phyloP scores from a whole-genome alignment of 305 asterid genomes.

The Fraxinus nigra region DNA sequence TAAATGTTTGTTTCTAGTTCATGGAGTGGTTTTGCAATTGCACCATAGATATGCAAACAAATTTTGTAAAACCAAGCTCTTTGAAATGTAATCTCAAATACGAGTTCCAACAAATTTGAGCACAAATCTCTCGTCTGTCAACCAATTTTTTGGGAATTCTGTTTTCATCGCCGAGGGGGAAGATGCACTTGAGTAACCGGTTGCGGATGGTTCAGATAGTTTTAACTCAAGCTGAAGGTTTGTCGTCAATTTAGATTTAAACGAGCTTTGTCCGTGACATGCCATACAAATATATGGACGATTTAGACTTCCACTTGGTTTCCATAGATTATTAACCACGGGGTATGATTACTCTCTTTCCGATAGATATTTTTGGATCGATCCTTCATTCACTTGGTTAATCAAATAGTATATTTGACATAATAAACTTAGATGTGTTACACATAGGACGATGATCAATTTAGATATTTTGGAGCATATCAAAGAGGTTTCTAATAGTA shows the following conservation, averaged over 20 bases:
- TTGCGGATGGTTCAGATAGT: not conserved
- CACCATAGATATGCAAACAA: not conserved
- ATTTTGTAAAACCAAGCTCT: not conserved
- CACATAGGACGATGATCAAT: too few relatives aligned
- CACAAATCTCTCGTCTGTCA: not conserved
- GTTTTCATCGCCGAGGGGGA: not conserved
- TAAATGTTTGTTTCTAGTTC: not conserved
- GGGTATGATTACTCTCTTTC: too few relatives aligned
- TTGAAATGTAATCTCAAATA: not conserved
- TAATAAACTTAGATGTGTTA: too few relatives aligned
- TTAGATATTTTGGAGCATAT: too few relatives aligned
- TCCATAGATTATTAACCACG: too few relatives aligned
- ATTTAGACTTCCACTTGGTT: too few relatives aligned
- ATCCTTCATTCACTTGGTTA: not conserved
- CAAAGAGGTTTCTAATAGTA: too few relatives aligned
- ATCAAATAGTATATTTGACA: too few relatives aligned
- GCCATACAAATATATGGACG: not conserved
- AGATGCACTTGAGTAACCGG: not conserved
- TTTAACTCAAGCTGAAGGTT: not conserved
- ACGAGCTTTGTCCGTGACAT: not conserved
- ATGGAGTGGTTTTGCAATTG: not conserved
- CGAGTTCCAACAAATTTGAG: not conserved
- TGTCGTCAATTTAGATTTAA: not conserved
- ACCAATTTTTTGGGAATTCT: not conserved
- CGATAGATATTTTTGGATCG: not conserved